Evolutionary conservation across 2,329 filamentous ascomycete genomes (phyloP), one percentile per base, ranked within the genome.

Genomic region (Sporothrix brunneoviolacea): DNA sequence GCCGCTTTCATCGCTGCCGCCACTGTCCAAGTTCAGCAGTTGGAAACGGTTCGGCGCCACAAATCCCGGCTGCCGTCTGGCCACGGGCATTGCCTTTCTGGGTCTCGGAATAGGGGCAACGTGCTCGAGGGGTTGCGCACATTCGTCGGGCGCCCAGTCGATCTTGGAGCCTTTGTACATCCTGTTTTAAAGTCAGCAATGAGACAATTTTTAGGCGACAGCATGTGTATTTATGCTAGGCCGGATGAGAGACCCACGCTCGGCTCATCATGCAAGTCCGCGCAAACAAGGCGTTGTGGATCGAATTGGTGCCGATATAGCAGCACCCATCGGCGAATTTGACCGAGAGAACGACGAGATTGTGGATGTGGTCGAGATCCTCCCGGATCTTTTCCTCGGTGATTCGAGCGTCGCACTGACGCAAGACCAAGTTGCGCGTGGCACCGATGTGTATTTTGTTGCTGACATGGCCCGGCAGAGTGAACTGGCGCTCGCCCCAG

Each of bases 341-440:
- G 39, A 93, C 68, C 38, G 77, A 77, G 59, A 93, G 73, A 10
- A 94, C 77, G 19, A 84, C 71, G 1, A 94, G 73, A 55, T 88
- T 87, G 69, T 91, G 83, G 54, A 94, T 91, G 62, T 94, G 88
- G 21, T 90, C 84, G 33, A 93, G 73, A 59, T 94, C 86, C 4
- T 83, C 75, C 10, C 84, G 80, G 55, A 94, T 80, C 15, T 68
- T 67, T 8, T 77, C 68, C 57, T 83, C 83, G 0, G 82, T 88
- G 57, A 86, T 70, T 48, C 69, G 75, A 48, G 69, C 69, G 58
- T 72, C 72, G 57, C 77, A 79, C 9, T 76, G 75, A 51, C 77
- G 77, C 37, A 94, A 76, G 18, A 91, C 68, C 33, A 94, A 65
- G 59, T 91, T 93, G 53, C 88, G 81, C 37, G 81, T 86, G 13